Base-by-base conservation (phyloP, 768 basidiomycete species). In the Phlegmacium glaucopus region DNA sequence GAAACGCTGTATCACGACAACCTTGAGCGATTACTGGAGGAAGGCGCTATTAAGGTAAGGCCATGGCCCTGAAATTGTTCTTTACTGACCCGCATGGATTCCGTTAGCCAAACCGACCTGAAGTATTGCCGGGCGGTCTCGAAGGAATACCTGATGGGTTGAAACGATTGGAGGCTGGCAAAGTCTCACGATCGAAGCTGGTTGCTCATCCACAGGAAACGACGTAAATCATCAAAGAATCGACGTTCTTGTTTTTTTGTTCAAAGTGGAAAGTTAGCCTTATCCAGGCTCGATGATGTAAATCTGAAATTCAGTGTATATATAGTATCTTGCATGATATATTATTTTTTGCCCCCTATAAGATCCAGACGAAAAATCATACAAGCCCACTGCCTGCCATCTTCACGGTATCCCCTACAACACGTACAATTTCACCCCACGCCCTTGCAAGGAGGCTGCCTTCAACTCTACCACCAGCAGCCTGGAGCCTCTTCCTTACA, bases 331-430 rank as follows among this genome's bases (percentile, higher is more conserved):
- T n/a, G n/a, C n/a, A n/a, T n/a, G n/a, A n/a, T n/a, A n/a, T n/a
- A n/a, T n/a, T 22, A 3, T 22, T 22, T 22, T 22, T 22, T 22
- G 22, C 3, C 3, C 5, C 22, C 22, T 22, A 22, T 22, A 22
- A 22, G 22, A 22, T 22, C 22, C 22, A 22, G 22, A 22, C 5
- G 22, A 22, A 22, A 22, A 22, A 35, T 68, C 63, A 88, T 37
- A 84, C 84, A 49, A 88, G 64, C 15, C 87, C 88, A 53, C 84
- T 78, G 15, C 85, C 87, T 1, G 81, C 87, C 87, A 90, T 90
- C 56, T 72, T 75, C 27, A 86, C 73, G 4, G 85, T 84, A 66
- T 90, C 87, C 39, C 66, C 62, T 12, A 90, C 69, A 5, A 74
- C 79, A 36, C 74, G 71, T 4, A 77, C 54, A 6, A 75, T 56